These are phyloP conservation scores for Phlyctochytrium arcticum DNA, from an alignment of 192 early-diverging fungal species.

Conservation along the genomic window DNA sequence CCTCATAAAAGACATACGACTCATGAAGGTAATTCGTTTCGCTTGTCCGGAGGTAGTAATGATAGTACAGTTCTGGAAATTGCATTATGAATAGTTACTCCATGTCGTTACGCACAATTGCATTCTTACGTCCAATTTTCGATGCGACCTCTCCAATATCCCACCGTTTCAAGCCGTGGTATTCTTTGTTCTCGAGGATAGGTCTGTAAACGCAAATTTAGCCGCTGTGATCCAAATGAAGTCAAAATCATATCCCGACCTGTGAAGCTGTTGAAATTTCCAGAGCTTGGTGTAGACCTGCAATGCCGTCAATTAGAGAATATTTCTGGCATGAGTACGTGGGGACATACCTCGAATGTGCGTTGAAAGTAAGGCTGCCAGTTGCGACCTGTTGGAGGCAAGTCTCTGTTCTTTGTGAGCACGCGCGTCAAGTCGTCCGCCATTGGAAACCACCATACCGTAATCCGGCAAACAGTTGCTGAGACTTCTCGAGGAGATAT, in stretches of 20 bases:
- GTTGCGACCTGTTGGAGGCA: constrained; percentile 81
- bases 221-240: not conserved
- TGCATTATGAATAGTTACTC: not conserved
- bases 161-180: constrained; percentile 93
- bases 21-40: constrained; percentile 96
- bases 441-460: constrained; percentile 45
- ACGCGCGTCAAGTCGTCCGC: not conserved
- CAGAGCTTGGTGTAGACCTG: constrained; percentile 86
- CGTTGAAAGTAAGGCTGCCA: constrained; percentile 93
- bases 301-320: too few relatives aligned
- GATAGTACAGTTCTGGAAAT: constrained; percentile 47
- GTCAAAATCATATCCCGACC: constrained; percentile 44
- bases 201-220: constrained; percentile 45
- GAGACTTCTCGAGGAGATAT: constrained; percentile 93
- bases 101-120: not conserved
- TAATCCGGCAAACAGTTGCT: constrained; percentile 91
- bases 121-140: constrained; percentile 90
- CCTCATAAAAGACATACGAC: constrained; percentile 93
- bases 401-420: constrained; percentile 52
- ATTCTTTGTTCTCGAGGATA: constrained; percentile 80
- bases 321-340: too few relatives aligned
- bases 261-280: constrained; percentile 91
- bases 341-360: constrained; percentile 94
- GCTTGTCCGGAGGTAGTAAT: constrained; percentile 75
- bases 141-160: constrained; percentile 98